Percentiles rank a stretch among this genome's conserved stretches.
Evolutionary conservation across 768 basidiomycete species (phyloP).

Genomic region (Tulasnella sp.): DNA sequence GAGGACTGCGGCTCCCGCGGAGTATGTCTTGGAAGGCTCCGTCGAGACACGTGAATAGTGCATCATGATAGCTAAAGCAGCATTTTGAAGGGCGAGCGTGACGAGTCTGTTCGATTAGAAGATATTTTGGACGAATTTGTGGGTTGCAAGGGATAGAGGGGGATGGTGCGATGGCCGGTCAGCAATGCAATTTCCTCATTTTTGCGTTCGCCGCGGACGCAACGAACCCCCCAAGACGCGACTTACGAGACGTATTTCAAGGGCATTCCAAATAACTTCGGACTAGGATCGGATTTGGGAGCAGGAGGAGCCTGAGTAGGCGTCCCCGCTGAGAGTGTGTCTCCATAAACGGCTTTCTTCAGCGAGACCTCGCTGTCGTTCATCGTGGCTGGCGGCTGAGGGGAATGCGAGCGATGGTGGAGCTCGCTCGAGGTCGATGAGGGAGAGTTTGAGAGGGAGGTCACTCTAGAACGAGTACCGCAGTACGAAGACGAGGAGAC

Average conservation of each 20-base stretch:
- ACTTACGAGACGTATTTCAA: slow-evolving; percentile 74
- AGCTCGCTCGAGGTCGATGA: not conserved
- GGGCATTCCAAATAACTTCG: slow-evolving; percentile 56
- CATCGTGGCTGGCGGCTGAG: not conserved
- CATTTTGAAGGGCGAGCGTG: slow-evolving; percentile 88
- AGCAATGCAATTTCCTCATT: slow-evolving; percentile 4
- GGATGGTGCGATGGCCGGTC: not conserved
- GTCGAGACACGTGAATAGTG: slow-evolving; percentile 86
- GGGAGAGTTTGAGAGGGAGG: not conserved
- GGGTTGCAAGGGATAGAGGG: not conserved
- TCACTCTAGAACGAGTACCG: not conserved
- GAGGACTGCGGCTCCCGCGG: slow-evolving; percentile 87
- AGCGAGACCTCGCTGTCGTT: not conserved
- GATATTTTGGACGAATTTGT: not conserved
- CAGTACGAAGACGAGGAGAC: not conserved
- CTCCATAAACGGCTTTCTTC: not conserved
- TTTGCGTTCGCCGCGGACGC: slow-evolving; percentile 5
- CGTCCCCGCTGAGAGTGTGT: not conserved
- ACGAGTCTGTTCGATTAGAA: slow-evolving; percentile 38
- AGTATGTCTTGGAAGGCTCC: slow-evolving; percentile 66
- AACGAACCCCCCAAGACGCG: no score
- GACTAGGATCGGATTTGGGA: slow-evolving; percentile 22
- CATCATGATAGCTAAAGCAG: slow-evolving; percentile 84
- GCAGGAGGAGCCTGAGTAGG: not conserved
- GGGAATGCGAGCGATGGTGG: not conserved